Base-by-base conservation (phyloP, 805 yeast species). In the Wickerhamomyces ciferrii region DNA sequence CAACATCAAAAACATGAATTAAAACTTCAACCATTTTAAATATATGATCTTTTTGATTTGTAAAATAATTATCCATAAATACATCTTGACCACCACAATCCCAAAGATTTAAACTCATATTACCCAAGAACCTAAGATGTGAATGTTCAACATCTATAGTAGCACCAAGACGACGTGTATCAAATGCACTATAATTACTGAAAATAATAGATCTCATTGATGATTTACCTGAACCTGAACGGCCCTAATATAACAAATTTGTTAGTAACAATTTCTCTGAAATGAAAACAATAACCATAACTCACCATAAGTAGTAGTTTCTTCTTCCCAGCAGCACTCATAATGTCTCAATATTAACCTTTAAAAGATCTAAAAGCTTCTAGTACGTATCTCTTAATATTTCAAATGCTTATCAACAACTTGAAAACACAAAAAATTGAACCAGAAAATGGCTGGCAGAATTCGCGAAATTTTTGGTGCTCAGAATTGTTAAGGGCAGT, bases 111-210 rank as follows among this genome's bases (percentile, higher is more conserved):
- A 94, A 71, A 1, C 97, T 90, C 95, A 94, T 89, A 62, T 92
- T 91, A 1, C 97, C 97, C 48, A 94, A 71, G 59, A 94, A 91
- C 43, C 98, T 72, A 46, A 94, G 69, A 67, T 92, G 96, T 2
- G 97, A 89, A 61, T 94, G 97, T 61, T 94, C 99, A n/a, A 94
- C 97, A 61, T 94, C 99, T 47, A 94, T 91, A 0, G 99, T 94
- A 11, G 99, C 98, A 2, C 98, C 98, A 14, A 94, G 68, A 48
- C 98, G 74, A 52, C 98, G 76, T 3, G 99, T 94, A 62, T 94
- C 99, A 61, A 92, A 87, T 0, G 99, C 99, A 2, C 96, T 87
- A 66, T 94, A 94, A 61, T 94, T 94, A 56, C 95, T 83, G 66
- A 94, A 94, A 54, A 94, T 94, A 50, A 94, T 92, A 41, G 96